Evolutionary conservation across 306 rosid genomes (phyloP), one percentile per base, ranked within the genome.

Genomic region (Glycyrrhiza uralensis): DNA sequence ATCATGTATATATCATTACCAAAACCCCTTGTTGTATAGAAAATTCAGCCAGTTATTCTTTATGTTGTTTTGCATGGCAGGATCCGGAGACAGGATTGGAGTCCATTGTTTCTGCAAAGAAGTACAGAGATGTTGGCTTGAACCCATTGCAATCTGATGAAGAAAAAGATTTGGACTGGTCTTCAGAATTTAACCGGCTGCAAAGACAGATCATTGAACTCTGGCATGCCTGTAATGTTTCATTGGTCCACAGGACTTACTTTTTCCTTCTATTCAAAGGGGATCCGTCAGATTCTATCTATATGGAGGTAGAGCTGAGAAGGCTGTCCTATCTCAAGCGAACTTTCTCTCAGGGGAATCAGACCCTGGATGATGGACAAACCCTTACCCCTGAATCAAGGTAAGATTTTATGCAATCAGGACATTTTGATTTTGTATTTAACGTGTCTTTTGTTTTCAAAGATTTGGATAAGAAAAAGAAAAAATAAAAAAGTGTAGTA

Each of bases 241-340:
- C 98, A 49, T 81, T 93, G 83, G 86, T 88, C 65, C 96, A 93
- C 79, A 85, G 98, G 71, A 93, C 96, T 59, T 93, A 88, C 79
- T 93, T 93, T 83, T 90, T 90, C 85, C 92, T 90, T 75, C 83
- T 90, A 20, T 84, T 93, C 79, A 81, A 78, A 72, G 96, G 98
- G 55, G 98, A 93, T 8, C 84, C 79, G 0, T 62, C 87, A 42
- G 98, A 92, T 82, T 88, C 95, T 41, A 85, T 88, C 77, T 92
- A 92, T 74, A 82, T 88, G 90, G 93, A 92, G 87, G 98, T 92
- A 33, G 98, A 92, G 80, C 86, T 66, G 38, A 82, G 98, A 81
- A 87, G 98, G 81, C 42, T 90, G 44, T 84, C 86, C 44, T 92
- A 85, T 85, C 90, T 92, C 79, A 84, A 62, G 77, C 75, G 84